Conservation (phyloP, 139 green algal species). For the Gonium pectorale region DNA sequence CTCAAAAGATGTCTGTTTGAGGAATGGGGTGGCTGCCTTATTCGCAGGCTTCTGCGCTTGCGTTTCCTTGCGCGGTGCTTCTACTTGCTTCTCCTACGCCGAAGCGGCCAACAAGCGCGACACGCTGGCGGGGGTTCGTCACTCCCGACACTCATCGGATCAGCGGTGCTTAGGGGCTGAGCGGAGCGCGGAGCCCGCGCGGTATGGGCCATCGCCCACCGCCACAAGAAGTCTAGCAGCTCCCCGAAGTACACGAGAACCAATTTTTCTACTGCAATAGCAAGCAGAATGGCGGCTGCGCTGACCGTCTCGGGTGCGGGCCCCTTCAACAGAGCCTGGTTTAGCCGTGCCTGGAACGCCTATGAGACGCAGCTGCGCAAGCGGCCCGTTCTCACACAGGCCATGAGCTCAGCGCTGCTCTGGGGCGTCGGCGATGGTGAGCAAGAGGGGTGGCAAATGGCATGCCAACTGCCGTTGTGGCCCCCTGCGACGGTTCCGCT, state of each 20-base stretch:
- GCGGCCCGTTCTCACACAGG: constrained; percentile 54
- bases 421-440: constrained; percentile 60
- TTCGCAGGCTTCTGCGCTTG: too few relatives aligned
- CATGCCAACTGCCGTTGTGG: too few relatives aligned
- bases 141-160: not conserved
- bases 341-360: constrained; percentile 46
- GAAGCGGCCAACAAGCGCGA: too few relatives aligned
- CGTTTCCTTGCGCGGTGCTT: too few relatives aligned
- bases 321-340: constrained; percentile 18
- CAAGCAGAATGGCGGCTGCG: constrained; percentile 16
- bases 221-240: not conserved
- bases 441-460: too few relatives aligned
- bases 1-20: too few relatives aligned
- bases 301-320: not conserved
- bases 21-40: too few relatives aligned
- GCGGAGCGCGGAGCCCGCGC: not conserved
- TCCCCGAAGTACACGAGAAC: not conserved
- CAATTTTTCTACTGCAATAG: not conserved
- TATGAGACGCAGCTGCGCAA: constrained; percentile 58
- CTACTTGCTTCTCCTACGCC: too few relatives aligned
- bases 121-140: constrained; percentile 25
- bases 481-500: too few relatives aligned
- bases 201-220: not conserved
- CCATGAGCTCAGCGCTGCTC: constrained; percentile 45
- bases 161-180: not conserved